Base-by-base conservation (phyloP, 768 basidiomycete species). In the Hypholoma sublateritium region DNA sequence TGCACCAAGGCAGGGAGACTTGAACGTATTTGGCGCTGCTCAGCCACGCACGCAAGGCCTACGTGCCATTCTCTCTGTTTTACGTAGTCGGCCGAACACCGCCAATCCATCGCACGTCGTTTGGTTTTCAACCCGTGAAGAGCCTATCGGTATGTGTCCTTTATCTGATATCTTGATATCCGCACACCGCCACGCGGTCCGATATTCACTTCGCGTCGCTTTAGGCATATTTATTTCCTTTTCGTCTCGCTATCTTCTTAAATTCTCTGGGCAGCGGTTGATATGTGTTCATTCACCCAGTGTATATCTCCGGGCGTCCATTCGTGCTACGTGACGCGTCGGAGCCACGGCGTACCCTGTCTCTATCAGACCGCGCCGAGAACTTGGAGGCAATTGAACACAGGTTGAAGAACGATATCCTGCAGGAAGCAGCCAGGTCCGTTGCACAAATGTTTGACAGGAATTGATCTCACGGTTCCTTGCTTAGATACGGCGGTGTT, bases 121-220 rank as follows among this genome's bases (percentile, higher is more conserved):
- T 25, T 99, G 95, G 94, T 93, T 98, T 72, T 97, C 91, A 25
- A 97, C 96, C 12, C 82, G 97, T 62, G 97, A 99, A 72, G 97
- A 98, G 68, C 95, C 95, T 4, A 85, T 96, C 51, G 85, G 94
- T 93, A 70, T 59, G 86, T 77, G 24, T 24, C 32, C 37, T 50
- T 13, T 25, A 11, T 42, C 36, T 21, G 25, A 25, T 50, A 35
- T 34, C 19, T 34, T 24, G 36, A 17, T 51, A 41, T 25, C 36
- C 7, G 36, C 36, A 24, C 50, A 25, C 12, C 25, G 24, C 46
- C 46, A 47, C 11, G 46, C 25, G 46, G 46, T 47, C 25, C 19
- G 46, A 25, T 28, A 37, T 51, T 8, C 6, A 22, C n/a, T 19
- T 5, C 35, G 36, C 35, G 35, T 41, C 4, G 13, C 13, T 22